These are phyloP conservation scores for Drechslerella coelobrocha DNA, from an alignment of 2,329 filamentous ascomycete species.

Conservation along the genomic window DNA sequence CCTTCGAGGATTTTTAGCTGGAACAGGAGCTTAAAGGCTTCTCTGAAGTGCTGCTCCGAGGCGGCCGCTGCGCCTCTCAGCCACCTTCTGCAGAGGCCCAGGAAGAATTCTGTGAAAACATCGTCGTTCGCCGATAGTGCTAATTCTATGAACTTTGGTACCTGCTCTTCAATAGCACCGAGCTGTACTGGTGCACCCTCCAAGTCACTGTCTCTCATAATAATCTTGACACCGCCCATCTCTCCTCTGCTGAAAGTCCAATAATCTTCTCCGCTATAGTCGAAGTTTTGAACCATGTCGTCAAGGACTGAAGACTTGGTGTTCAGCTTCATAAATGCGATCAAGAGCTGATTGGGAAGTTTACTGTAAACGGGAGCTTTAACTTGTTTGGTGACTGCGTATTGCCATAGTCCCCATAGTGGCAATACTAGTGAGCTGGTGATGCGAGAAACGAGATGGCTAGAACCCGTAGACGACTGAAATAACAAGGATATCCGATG, in stretches of 20 bases:
- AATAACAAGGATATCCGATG: constrained; percentile 26
- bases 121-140: constrained; percentile 65
- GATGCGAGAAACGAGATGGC: constrained; percentile 24
- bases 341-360: constrained; percentile 23
- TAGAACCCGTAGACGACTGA: constrained; percentile 19
- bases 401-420: constrained; percentile 42
- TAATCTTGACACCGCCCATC: constrained; percentile 65
- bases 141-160: constrained; percentile 62
- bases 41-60: constrained; percentile 51
- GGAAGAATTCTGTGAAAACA: constrained; percentile 66
- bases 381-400: constrained; percentile 23
- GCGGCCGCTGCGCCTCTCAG: constrained; percentile 58
- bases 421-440: constrained; percentile 17
- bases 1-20: constrained; percentile 70
- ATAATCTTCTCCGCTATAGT: constrained; percentile 40
- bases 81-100: constrained; percentile 68
- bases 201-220: constrained; percentile 52
- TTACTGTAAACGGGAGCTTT: constrained; percentile 9
- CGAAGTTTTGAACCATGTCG: constrained; percentile 49
- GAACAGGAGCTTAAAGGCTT: constrained; percentile 59
- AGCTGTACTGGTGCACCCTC: constrained; percentile 34
- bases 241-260: constrained; percentile 53
- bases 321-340: constrained; percentile 30
- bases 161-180: constrained; percentile 61
- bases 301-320: background rate